These are phyloP conservation scores for Carex cristatella DNA, from an alignment of 176 grass and related monocot genomes.

Conservation along the genomic window DNA sequence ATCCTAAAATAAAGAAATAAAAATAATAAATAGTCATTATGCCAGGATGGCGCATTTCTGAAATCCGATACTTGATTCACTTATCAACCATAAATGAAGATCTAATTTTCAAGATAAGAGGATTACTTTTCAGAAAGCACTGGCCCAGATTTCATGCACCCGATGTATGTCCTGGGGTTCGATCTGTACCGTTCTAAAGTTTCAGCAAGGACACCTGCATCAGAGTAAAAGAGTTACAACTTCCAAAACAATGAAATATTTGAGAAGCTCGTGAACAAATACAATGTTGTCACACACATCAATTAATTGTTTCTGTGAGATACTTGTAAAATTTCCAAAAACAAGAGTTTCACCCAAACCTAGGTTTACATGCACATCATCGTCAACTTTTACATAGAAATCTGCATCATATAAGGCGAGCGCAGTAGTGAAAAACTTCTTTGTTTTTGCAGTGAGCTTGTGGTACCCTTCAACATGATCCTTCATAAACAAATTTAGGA, in stretches of 20 bases:
- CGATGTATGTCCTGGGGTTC: conserved; percentile 55
- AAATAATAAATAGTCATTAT: background rate
- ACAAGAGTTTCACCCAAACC: conserved; percentile 13
- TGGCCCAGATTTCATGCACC: conserved; percentile 83
- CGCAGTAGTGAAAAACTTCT: conserved; percentile 55
- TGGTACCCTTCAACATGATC: conserved; percentile 86
- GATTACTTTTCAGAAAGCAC: conserved; percentile 72
- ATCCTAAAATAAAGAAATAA: background rate
- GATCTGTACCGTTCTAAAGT: conserved; percentile 40
- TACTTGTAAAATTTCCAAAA: background rate
- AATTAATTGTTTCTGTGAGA: background rate
- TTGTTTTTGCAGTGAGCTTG: conserved; percentile 69
- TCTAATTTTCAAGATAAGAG: conserved; percentile 4
- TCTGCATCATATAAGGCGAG: conserved; percentile 62
- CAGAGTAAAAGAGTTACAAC: background rate
- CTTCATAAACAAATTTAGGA: background rate
- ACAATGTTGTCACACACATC: background rate
- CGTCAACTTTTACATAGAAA: conserved; percentile 85
- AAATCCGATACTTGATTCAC: background rate
- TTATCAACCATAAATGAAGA: background rate
- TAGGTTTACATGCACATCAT: conserved; percentile 77
- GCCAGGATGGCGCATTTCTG: background rate
- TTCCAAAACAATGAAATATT: conserved; percentile 4
- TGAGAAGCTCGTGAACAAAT: background rate
- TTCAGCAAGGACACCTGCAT: conserved; percentile 41